These are phyloP conservation scores for Herpotrichia juniperi DNA, from an alignment of 2,329 filamentous ascomycete species.

Conservation along the genomic window DNA sequence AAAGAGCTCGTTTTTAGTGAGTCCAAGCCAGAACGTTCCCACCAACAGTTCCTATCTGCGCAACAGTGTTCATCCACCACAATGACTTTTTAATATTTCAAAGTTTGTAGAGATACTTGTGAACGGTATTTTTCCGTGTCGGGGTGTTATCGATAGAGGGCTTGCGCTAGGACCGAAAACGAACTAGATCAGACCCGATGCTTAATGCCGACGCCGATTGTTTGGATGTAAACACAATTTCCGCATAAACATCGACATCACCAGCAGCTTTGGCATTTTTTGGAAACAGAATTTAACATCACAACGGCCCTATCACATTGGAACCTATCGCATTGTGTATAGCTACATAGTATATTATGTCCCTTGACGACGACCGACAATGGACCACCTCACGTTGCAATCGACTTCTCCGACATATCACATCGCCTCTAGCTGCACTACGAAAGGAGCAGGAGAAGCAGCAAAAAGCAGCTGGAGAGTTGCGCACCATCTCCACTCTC, in stretches of 20 bases:
- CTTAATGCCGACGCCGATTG: background rate
- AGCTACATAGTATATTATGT: slow-evolving; percentile 26
- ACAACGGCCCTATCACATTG: background rate
- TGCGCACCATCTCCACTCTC: slow-evolving; percentile 25
- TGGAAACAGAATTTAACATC: background rate
- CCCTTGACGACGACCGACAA: slow-evolving; percentile 38
- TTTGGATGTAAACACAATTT: background rate
- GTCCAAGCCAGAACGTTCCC: too few species aligned
- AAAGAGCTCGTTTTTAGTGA: too few species aligned
- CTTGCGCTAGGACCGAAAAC: background rate
- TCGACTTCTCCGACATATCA: slow-evolving; percentile 49
- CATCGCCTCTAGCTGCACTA: slow-evolving; percentile 48
- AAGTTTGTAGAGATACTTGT: too few species aligned
- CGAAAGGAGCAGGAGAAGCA: slow-evolving; percentile 38
- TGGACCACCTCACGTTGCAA: slow-evolving; percentile 53
- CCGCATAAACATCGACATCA: background rate
- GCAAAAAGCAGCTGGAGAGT: slow-evolving; percentile 23
- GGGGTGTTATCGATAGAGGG: too few species aligned
- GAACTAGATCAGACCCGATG: background rate
- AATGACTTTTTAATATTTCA: too few species aligned
- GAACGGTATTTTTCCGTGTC: too few species aligned
- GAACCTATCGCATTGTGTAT: background rate
- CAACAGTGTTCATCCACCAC: too few species aligned
- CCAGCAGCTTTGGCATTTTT: background rate
- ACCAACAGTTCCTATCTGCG: too few species aligned